A percentile compares a stretch with the other conserved stretches of the same genome.
Evolutionary conservation across 352 stramenopile genomes (phyloP).

Genomic region (Peronospora tabacina): DNA sequence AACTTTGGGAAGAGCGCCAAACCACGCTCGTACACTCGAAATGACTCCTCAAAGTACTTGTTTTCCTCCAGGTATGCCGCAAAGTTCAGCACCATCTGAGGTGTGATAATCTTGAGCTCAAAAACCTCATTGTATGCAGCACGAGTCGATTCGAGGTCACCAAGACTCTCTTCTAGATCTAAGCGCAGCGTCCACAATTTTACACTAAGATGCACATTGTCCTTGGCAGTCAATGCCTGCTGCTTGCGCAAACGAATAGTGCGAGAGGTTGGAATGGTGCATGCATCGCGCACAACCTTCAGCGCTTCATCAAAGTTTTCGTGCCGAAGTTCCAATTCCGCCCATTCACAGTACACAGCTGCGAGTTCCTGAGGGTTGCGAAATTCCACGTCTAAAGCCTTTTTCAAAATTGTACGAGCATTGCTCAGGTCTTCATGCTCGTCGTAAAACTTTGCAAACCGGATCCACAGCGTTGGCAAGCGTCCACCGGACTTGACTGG

Average conservation of each 20-base stretch:
- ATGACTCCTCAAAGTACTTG: conserved; percentile 96
- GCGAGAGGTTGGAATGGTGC: conserved; percentile 43
- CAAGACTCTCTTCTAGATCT: conserved; percentile 97
- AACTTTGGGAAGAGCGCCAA: conserved; percentile 84
- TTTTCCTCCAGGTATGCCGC: conserved; percentile 94
- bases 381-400: conserved; percentile 71
- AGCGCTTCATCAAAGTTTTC: conserved; percentile 94
- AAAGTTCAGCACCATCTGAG: conserved; percentile 97
- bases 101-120: conserved; percentile 94
- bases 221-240: conserved; percentile 40
- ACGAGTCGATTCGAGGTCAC: conserved; percentile 90
- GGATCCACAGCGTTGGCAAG: conserved; percentile 89
- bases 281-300: conserved; percentile 76
- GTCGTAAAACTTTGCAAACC: conserved; percentile 95
- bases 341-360: conserved; percentile 90
- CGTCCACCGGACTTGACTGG: conserved; percentile 77
- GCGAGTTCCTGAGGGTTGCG: conserved; percentile 90
- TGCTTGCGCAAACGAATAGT: conserved; percentile 51
- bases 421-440: conserved; percentile 87
- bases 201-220: conserved; percentile 87
- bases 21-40: conserved; percentile 90
- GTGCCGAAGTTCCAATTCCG: conserved; percentile 93
- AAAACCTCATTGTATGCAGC: conserved; percentile 93
- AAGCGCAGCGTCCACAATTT: conserved; percentile 96
- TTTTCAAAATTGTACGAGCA: conserved; percentile 89